Percentiles rank a stretch among this genome's conserved stretches.
Evolutionary conservation across 305 asterid species (phyloP).

Genomic region (Fraxinus latifolia): DNA sequence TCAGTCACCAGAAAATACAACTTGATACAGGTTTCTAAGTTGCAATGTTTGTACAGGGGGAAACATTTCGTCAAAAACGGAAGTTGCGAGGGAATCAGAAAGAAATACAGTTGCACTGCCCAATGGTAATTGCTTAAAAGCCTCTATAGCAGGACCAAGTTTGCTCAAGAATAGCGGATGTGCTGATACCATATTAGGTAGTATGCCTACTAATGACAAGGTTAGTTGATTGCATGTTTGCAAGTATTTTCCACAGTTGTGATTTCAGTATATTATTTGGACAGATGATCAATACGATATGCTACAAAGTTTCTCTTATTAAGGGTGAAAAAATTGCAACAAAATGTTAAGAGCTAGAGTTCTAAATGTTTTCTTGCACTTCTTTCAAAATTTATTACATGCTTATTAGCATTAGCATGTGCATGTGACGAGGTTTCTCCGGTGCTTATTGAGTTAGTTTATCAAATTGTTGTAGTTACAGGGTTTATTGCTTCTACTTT

Average conservation of each 20-base stretch:
- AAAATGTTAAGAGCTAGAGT: background rate
- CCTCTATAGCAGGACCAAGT: conserved; percentile 13
- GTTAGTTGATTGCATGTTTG: conserved; percentile 19
- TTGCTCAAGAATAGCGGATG: conserved; percentile 16
- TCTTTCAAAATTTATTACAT: background rate
- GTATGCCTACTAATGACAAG: conserved; percentile 20
- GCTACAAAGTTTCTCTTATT: background rate
- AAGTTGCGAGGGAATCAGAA: conserved; percentile 19
- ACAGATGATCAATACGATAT: background rate
- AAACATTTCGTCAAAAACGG: conserved; percentile 22
- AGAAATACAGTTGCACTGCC: conserved; percentile 14
- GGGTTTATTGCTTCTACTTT: background rate
- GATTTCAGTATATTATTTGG: background rate
- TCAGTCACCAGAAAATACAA: conserved; percentile 33
- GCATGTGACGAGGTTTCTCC: background rate
- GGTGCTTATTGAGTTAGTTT: background rate
- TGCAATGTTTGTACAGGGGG: conserved; percentile 24
- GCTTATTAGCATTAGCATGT: background rate
- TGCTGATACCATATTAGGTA: conserved; percentile 21
- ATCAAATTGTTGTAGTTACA: background rate
- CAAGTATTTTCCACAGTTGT: background rate
- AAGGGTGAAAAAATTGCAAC: background rate
- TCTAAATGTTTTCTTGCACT: background rate
- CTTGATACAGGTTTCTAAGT: conserved; percentile 23
- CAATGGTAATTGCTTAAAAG: conserved; percentile 22